A percentile compares a stretch with the other conserved stretches of the same genome.
Evolutionary conservation across 306 rosid genomes (phyloP).

Genomic region (Bauhinia variegata): DNA sequence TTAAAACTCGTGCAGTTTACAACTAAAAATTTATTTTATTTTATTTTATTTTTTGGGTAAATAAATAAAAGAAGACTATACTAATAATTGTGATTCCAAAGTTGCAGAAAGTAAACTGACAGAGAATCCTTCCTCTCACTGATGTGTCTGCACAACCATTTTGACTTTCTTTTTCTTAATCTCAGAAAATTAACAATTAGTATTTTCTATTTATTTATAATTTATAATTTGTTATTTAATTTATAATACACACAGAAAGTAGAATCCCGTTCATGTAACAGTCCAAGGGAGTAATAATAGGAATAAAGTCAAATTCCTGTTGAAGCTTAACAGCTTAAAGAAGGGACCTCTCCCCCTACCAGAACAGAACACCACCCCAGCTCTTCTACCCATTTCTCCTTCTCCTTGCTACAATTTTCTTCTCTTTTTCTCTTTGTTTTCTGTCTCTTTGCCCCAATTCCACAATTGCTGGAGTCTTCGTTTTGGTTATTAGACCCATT

Average conservation of each 20-base stretch:
- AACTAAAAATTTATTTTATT: background rate
- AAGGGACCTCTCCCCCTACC: constrained; percentile 2
- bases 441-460: constrained; percentile 44
- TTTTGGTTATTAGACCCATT: background rate
- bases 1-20: constrained; percentile 45
- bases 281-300: background rate
- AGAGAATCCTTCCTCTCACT: background rate
- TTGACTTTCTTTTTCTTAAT: too few species aligned
- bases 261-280: background rate
- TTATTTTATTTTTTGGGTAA: background rate
- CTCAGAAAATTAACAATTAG: background rate
- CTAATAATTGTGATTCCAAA: constrained; percentile 32
- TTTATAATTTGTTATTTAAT: background rate
- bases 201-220: too few species aligned
- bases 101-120: background rate
- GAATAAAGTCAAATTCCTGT: constrained; percentile 38
- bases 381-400: background rate
- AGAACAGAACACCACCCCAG: background rate
- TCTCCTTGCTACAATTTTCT: constrained; percentile 23
- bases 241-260: background rate
- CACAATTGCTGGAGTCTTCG: background rate
- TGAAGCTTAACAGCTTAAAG: background rate
- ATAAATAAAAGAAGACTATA: background rate
- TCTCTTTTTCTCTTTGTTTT: background rate
- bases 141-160: too few species aligned